Evolutionary conservation across 768 basidiomycete genomes (phyloP), one percentile per base, ranked within the genome.

Genomic region (Lactifluus subvellereus): DNA sequence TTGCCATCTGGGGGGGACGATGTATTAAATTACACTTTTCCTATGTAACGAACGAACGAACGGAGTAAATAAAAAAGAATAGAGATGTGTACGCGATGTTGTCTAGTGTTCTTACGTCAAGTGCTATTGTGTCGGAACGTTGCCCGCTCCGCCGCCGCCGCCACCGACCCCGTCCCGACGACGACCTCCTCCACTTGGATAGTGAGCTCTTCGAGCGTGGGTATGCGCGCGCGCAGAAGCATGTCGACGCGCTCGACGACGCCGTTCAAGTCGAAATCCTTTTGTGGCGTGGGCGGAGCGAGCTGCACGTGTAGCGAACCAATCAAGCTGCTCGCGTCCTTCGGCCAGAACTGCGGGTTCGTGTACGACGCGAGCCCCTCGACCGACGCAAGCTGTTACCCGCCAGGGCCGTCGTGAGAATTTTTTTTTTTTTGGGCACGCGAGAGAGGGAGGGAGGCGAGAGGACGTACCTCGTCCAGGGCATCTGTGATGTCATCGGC

Each of bases 261-360:
- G 51, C 82, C 80, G 63, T 95, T 90, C 33, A 86, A 71, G 68
- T 82, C 77, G 73, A 82, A 87, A 18, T 83, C 82, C 47, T 75
- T 75, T 22, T 76, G 74, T 16, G 54, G 72, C 45, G 54, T 49
- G 3, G 54, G 60, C 6, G 57, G 53, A 1, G 60, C 79, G n/a
- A 99, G 80, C 67, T 92, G 91, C 54, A 99, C 84, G 71, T 91
- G 93, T 59, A 98, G 92, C 7, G 92, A 93, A 27, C 96, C 97
- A 68, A 98, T 85, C 43, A 97, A 72, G 50, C 84, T 86, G 3
- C 83, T 80, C 4, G 91, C 83, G 73, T 98, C 95, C 74, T 96
- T 94, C 0, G 94, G 94, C 97, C 97, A 98, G 74, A 99, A 97
- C 30, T 92, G 83, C 0, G 95, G 85, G 0, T 81, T 79, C 3